These are phyloP conservation scores for Boletus subparvulus DNA, from an alignment of 768 basidiomycete genomes.

Conservation along the genomic window DNA sequence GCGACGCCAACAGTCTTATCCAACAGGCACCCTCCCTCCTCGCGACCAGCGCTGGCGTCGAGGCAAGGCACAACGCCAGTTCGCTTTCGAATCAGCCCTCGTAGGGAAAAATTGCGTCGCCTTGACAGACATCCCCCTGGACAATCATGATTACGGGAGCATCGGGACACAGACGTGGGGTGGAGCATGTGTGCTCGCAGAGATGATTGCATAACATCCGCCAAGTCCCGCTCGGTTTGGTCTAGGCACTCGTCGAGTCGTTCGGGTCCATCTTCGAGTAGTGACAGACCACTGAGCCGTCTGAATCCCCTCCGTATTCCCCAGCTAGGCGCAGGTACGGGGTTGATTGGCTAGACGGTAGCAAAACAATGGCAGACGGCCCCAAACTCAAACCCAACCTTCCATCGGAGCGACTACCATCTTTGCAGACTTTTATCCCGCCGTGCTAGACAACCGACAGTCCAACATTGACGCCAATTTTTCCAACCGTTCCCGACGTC, in stretches of 20 bases:
- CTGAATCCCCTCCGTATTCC: conserved; percentile 42
- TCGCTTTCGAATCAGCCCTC: conserved; percentile 40
- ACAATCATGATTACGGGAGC: conserved; percentile 65
- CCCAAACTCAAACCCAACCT: not conserved
- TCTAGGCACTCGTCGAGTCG: conserved; percentile 16
- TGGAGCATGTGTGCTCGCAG: conserved; percentile 75
- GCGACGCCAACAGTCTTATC: too few species aligned
- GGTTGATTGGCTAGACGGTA: conserved; percentile 46
- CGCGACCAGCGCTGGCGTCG: conserved; percentile 59
- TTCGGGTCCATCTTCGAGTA: not conserved
- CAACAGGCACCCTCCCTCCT: too few species aligned
- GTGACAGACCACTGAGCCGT: too few species aligned
- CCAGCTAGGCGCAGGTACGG: conserved; percentile 60
- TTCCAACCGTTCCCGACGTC: too few species aligned
- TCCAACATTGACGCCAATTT: not conserved
- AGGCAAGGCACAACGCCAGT: conserved; percentile 53
- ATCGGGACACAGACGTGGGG: conserved; percentile 92
- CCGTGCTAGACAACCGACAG: conserved; percentile 47
- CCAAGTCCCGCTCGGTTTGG: conserved; percentile 49
- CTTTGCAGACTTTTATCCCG: conserved; percentile 51
- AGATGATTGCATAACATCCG: conserved; percentile 56
- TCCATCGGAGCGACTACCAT: conserved; percentile 29
- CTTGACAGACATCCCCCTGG: conserved; percentile 67
- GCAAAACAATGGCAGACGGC: conserved; percentile 32
- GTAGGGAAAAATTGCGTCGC: conserved; percentile 35